These are phyloP conservation scores for Parietaria judaica DNA, from an alignment of 306 rosid genomes.

Conservation along the genomic window DNA sequence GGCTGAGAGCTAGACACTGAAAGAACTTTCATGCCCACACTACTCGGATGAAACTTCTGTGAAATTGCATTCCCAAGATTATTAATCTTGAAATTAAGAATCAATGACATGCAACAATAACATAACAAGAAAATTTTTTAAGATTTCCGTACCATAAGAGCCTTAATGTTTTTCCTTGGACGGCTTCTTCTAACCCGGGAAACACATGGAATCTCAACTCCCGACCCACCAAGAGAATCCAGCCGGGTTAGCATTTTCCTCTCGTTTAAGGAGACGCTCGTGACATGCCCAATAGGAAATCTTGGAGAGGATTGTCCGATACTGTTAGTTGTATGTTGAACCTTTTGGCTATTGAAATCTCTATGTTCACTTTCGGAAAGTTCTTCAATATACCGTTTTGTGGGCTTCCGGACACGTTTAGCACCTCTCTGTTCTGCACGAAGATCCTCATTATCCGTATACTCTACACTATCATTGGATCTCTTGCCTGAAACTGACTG, in stretches of 20 bases:
- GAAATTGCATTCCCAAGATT: constrained; percentile 14
- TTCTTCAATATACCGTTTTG: constrained; percentile 95
- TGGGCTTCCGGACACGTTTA: constrained; percentile 89
- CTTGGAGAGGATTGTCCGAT: constrained; percentile 33
- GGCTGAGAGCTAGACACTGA: constrained; percentile 30
- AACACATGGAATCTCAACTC: constrained; percentile 74
- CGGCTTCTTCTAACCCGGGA: constrained; percentile 88
- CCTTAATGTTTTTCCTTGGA: constrained; percentile 65
- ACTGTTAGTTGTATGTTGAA: constrained; percentile 30
- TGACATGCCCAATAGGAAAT: constrained; percentile 31
- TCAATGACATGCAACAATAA: not conserved
- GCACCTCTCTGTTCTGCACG: constrained; percentile 47
- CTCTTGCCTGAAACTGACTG: constrained; percentile 37
- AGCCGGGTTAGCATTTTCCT: constrained; percentile 57
- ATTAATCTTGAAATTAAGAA: not conserved
- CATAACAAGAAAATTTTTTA: constrained; percentile 10
- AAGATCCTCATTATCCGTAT: constrained; percentile 40
- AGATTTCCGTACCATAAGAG: constrained; percentile 65
- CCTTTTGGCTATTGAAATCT: constrained; percentile 41
- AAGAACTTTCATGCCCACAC: constrained; percentile 31
- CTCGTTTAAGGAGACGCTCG: constrained; percentile 41
- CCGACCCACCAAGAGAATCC: constrained; percentile 76
- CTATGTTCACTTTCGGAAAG: constrained; percentile 71
- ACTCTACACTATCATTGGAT: constrained; percentile 30
- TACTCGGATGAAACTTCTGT: constrained; percentile 49